Evolutionary conservation across 768 basidiomycete genomes (phyloP).

Genomic region (Leccinum disarticulatum): DNA sequence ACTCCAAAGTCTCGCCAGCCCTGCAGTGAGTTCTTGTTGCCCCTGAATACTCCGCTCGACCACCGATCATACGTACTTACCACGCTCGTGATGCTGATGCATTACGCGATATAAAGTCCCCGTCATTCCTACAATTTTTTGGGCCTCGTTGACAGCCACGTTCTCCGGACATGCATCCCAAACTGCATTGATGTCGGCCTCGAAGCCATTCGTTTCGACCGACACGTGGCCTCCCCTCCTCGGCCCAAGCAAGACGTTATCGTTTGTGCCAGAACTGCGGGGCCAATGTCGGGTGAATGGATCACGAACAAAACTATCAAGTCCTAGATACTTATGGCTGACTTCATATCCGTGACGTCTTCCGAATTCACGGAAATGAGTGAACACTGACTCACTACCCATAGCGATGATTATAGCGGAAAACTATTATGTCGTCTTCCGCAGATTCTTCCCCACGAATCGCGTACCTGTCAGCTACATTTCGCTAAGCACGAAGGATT

Average conservation of each 20-base stretch:
- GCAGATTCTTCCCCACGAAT: neutral
- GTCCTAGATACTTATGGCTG: neutral
- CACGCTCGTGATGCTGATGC: neutral
- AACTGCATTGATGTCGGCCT: neutral
- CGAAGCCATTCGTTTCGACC: neutral
- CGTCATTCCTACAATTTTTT: conserved; percentile 2
- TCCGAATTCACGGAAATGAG: conserved; percentile 11
- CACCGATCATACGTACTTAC: neutral
- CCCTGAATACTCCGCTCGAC: conserved; percentile 6
- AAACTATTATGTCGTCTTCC: neutral
- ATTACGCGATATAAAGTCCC: neutral
- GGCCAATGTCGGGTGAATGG: neutral
- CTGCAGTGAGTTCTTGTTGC: neutral
- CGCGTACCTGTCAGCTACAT: neutral
- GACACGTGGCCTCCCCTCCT: conserved; percentile 3
- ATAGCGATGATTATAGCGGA: neutral
- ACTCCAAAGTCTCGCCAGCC: conserved; percentile 5
- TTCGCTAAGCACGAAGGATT: neutral
- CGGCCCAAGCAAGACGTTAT: neutral
- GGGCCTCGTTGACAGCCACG: conserved; percentile 18
- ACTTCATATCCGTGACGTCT: neutral
- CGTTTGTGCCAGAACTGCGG: neutral
- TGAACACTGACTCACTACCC: neutral
- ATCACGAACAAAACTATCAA: neutral
- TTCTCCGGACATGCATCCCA: neutral